Percentiles rank a stretch among this genome's conserved stretches.
phyloP scores from a whole-genome alignment of 306 rosid species.

The Begonia masoniana region DNA sequence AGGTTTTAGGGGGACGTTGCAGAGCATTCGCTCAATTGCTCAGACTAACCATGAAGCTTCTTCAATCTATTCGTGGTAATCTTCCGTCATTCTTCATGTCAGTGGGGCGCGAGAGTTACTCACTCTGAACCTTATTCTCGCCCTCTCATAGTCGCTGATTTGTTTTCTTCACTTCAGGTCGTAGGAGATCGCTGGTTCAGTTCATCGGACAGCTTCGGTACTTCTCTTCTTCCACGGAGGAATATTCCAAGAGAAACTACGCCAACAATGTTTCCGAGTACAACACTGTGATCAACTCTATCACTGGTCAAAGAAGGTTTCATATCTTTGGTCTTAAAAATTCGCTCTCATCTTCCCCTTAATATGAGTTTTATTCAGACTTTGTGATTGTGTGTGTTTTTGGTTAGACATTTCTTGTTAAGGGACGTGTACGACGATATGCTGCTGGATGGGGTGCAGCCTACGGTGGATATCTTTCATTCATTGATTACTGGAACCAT shows the following conservation, averaged over 20 bases:
- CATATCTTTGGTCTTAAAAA: too few species aligned
- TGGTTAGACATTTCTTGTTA: slow-evolving; percentile 44
- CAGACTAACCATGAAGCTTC: slow-evolving; percentile 34
- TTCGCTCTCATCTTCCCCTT: background rate
- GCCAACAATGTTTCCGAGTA: slow-evolving; percentile 71
- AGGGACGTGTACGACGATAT: slow-evolving; percentile 80
- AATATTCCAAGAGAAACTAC: slow-evolving; percentile 54
- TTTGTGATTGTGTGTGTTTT: background rate
- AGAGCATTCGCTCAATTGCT: background rate
- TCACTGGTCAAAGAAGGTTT: slow-evolving; percentile 55
- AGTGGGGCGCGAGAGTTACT: background rate
- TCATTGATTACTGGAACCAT: slow-evolving; percentile 62
- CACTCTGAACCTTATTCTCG: background rate
- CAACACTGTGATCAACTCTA: slow-evolving; percentile 57
- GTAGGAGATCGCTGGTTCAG: slow-evolving; percentile 29
- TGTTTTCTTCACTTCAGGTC: slow-evolving; percentile 20
- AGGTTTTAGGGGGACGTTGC: background rate
- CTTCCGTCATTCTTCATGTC: slow-evolving; percentile 1
- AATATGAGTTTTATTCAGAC: too few species aligned
- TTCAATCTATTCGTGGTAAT: slow-evolving; percentile 44
- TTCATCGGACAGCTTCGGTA: slow-evolving; percentile 36
- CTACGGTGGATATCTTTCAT: slow-evolving; percentile 65
- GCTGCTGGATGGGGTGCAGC: slow-evolving; percentile 93
- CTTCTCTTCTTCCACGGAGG: slow-evolving; percentile 40
- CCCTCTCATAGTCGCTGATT: background rate